phyloP scores from a whole-genome alignment of 2,329 filamentous ascomycete genomes.

The Myriosclerotinia curreyana region DNA sequence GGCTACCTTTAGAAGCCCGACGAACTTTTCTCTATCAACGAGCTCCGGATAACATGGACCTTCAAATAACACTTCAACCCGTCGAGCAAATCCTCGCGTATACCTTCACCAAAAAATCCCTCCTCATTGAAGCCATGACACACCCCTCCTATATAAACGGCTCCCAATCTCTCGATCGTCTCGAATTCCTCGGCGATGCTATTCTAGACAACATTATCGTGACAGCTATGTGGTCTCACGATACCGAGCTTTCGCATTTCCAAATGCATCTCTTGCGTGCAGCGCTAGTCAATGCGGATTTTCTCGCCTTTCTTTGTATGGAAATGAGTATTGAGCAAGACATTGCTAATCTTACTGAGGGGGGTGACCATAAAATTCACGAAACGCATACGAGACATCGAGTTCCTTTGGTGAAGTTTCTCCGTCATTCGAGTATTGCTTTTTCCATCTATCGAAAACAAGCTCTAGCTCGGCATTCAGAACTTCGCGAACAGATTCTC shows the following conservation, averaged over 20 bases:
- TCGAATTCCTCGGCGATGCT: slow-evolving; percentile 87
- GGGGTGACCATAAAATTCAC: background rate
- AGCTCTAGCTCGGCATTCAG: slow-evolving; percentile 31
- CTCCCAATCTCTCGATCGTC: slow-evolving; percentile 60
- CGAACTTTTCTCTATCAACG: slow-evolving; percentile 46
- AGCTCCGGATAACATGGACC: slow-evolving; percentile 40
- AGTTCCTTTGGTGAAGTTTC: slow-evolving; percentile 61
- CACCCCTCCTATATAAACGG: slow-evolving; percentile 60
- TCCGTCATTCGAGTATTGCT: slow-evolving; percentile 55
- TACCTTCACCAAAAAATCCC: slow-evolving; percentile 61
- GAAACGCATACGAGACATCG: slow-evolving; percentile 21
- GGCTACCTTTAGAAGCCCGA: slow-evolving; percentile 47
- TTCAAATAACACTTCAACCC: slow-evolving; percentile 42
- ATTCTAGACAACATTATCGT: slow-evolving; percentile 78
- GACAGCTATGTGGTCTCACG: slow-evolving; percentile 48
- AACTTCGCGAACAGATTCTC: slow-evolving; percentile 49
- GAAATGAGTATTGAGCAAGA: slow-evolving; percentile 46
- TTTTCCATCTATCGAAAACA: slow-evolving; percentile 47
- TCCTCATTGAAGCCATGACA: slow-evolving; percentile 77
- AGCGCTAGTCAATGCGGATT: slow-evolving; percentile 74
- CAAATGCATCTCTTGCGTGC: slow-evolving; percentile 76
- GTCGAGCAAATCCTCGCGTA: slow-evolving; percentile 70
- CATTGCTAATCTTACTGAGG: slow-evolving; percentile 24
- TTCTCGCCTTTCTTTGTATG: slow-evolving; percentile 75
- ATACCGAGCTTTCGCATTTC: slow-evolving; percentile 49